Percentiles rank a stretch among this genome's conserved stretches.
phyloP scores from a whole-genome alignment of 1,284 basidiomycete genomes.

The Schizophyllum commune region DNA sequence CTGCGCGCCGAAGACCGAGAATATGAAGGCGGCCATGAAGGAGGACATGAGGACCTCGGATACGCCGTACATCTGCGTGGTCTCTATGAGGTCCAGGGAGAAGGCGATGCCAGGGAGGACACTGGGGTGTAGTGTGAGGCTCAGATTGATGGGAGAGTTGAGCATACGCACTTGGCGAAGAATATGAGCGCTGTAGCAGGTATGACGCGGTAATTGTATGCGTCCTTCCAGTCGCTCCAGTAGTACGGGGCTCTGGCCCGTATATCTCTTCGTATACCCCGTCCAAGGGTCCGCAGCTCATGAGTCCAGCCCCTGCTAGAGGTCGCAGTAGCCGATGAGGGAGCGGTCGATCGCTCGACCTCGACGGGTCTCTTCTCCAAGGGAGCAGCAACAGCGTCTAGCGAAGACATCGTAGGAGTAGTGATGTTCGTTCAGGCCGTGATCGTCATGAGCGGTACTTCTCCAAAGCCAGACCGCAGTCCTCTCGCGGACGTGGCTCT shows the following conservation, averaged over 20 bases:
- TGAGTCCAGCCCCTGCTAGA: background rate
- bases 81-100: constrained; percentile 89
- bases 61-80: constrained; percentile 84
- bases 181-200: constrained; percentile 73
- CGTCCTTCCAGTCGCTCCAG: constrained; percentile 79
- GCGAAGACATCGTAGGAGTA: background rate
- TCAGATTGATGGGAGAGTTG: no score
- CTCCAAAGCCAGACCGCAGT: no score
- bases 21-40: constrained; percentile 89
- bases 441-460: background rate
- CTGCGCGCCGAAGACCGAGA: constrained; percentile 85
- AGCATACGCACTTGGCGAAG: constrained; percentile 64
- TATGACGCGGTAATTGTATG: constrained; percentile 81
- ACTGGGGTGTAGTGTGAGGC: constrained; percentile 25
- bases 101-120: constrained; percentile 91
- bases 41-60: constrained; percentile 78
- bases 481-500: no score
- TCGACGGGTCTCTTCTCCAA: background rate
- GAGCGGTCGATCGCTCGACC: background rate
- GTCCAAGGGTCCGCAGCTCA: constrained; percentile 33
- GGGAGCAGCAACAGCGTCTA: background rate
- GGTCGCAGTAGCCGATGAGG: background rate
- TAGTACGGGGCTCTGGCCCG: constrained; percentile 76
- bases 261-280: constrained; percentile 78
- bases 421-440: background rate